Percentiles rank a stretch among this genome's conserved stretches.
Evolutionary conservation across 1,284 basidiomycete genomes (phyloP).

Genomic region (Tilletia walkeri): DNA sequence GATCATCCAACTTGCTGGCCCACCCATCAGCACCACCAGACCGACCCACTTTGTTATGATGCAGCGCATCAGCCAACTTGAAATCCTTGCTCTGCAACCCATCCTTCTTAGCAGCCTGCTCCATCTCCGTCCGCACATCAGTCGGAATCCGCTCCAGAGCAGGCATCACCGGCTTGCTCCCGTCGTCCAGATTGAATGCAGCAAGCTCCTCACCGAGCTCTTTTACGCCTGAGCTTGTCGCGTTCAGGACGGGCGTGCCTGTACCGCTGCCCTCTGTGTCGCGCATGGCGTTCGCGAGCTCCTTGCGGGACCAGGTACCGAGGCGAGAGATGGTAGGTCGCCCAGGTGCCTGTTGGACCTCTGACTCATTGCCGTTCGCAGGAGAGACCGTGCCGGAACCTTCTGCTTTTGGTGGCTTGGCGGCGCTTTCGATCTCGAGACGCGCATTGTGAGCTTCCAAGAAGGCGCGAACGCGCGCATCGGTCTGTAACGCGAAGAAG

Average conservation of each 20-base stretch:
- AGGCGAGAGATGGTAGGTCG: constrained; percentile 35
- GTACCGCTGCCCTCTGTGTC: neutral
- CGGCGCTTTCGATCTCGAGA: constrained; percentile 18
- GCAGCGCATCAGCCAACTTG: constrained; percentile 45
- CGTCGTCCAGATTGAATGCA: neutral
- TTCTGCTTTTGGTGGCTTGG: constrained; percentile 8
- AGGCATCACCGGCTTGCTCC: constrained; percentile 26
- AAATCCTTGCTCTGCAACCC: constrained; percentile 48
- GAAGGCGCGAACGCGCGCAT: constrained; percentile 42
- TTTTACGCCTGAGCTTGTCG: neutral
- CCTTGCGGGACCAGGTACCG: constrained; percentile 21
- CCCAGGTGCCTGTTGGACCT: constrained; percentile 30
- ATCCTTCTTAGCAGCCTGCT: constrained; percentile 41
- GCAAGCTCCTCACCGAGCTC: neutral
- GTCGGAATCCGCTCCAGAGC: constrained; percentile 37
- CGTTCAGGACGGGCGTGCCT: neutral
- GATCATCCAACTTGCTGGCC: constrained; percentile 38
- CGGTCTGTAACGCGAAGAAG: constrained; percentile 27
- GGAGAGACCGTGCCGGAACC: neutral
- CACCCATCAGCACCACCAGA: neutral
- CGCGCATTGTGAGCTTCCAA: constrained; percentile 43
- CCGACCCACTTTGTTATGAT: constrained; percentile 21
- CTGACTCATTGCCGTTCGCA: neutral
- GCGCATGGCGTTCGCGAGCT: neutral
- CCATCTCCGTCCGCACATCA: constrained; percentile 38